Base-by-base conservation (phyloP, 768 basidiomycete genomes). In the Leucocoprinus sp. region DNA sequence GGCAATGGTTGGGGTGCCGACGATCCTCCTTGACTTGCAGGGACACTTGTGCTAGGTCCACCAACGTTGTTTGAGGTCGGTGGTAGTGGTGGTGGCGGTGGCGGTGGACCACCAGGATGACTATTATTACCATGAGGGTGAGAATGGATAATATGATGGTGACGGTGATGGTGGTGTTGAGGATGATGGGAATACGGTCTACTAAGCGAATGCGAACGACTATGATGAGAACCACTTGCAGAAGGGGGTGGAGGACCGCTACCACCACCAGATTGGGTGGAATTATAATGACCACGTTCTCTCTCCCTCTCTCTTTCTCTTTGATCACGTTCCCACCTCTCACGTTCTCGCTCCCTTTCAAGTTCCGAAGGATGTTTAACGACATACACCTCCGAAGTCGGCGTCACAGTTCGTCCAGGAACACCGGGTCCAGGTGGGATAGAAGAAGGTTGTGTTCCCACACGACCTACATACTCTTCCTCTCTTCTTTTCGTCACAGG, bases 291-390 rank as follows among this genome's bases (percentile, higher is more conserved):
- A 26, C 17, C 23, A 11, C 38, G 44, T 19, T 53, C 49, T 17
- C 48, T 22, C 18, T 49, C 48, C 12, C 52, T 41, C 8, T 53
- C 49, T 14, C 49, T 37, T 37, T 48, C 49, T 22, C 37, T 50
- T 23, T 36, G 48, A n/a, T 50, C 49, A 11, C 42, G 49, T 12
- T 51, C 52, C 43, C 49, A 39, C 17, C 50, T 43, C 29, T 52
- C 48, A 2, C 48, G 48, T 21, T 52, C 51, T 19, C 51, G 39
- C 11, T 50, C 45, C 24, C 49, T 47, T n/a, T 53, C 49, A 3
- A 49, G 45, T 1, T 47, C 45, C 18, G 44, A 45, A 22, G 38
- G 22, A 15, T 47, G 45, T 15, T 47, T 47, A 21, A 40, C 42
- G 2, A 26, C 22, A 38, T 23, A 40, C 18, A 35, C 17, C 12